Evolutionary conservation across 2,329 filamentous ascomycete genomes (phyloP).

Genomic region (Lachnellula willkommii): DNA sequence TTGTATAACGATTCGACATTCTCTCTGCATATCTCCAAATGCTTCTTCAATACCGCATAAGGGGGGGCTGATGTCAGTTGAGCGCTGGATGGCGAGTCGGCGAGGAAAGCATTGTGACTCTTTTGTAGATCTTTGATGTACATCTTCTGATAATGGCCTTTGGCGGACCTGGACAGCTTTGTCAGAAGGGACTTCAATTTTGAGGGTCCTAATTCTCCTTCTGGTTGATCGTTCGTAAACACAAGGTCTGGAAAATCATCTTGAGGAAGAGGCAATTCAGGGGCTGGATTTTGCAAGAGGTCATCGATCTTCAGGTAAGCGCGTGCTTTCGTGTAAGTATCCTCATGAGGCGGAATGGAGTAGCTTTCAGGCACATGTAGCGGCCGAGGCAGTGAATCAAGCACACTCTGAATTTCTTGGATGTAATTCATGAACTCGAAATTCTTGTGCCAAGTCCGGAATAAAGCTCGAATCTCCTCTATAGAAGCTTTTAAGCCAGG

Average conservation of each 20-base stretch:
- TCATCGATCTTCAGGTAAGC: conserved; percentile 7
- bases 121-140: conserved; percentile 14
- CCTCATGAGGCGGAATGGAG: conserved; percentile 2
- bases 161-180: conserved; percentile 7
- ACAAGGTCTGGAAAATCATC: conserved; percentile 3
- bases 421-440: conserved; percentile 8
- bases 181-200: conserved; percentile 10
- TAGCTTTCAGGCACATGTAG: conserved; percentile 2
- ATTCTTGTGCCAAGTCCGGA: conserved; percentile 7
- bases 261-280: conserved; percentile 6
- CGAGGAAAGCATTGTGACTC: conserved; percentile 11
- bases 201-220: not conserved
- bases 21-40: conserved; percentile 3
- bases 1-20: conserved; percentile 4
- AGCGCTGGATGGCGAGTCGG: not conserved
- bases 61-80: not conserved
- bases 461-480: conserved; percentile 1
- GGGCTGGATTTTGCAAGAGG: conserved; percentile 8
- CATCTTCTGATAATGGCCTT: conserved; percentile 7
- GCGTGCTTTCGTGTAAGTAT: not conserved
- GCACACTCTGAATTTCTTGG: conserved; percentile 7
- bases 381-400: conserved; percentile 6
- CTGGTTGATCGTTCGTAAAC: not conserved
- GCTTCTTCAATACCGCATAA: not conserved
- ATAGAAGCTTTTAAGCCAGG: not conserved